Conservation (phyloP, 2,329 filamentous ascomycete species). For the Penicillium verrucosum region DNA sequence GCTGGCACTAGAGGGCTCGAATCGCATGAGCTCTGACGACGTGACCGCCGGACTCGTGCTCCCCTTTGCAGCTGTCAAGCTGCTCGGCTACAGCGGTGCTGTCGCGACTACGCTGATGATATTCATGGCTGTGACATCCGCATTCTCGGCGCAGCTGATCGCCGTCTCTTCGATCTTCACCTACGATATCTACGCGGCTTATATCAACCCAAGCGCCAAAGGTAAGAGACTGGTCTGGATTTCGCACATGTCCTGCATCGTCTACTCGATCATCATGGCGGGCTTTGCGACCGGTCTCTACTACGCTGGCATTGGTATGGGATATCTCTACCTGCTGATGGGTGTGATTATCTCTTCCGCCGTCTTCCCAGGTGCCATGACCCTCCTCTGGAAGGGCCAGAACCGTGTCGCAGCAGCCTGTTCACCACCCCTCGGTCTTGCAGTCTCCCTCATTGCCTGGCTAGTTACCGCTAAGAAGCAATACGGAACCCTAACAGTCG, state of each 20-base stretch:
- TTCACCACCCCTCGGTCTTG: slow-evolving; percentile 66
- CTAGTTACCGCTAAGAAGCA: slow-evolving; percentile 70
- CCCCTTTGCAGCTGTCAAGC: slow-evolving; percentile 77
- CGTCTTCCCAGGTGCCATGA: slow-evolving; percentile 76
- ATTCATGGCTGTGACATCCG: slow-evolving; percentile 87
- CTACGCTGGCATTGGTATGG: slow-evolving; percentile 77
- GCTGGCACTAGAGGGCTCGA: slow-evolving; percentile 72
- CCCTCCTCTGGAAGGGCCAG: slow-evolving; percentile 76
- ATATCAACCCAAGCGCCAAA: slow-evolving; percentile 73
- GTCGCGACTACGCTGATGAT: slow-evolving; percentile 74
- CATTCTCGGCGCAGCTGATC: slow-evolving; percentile 78
- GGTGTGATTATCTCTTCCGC: slow-evolving; percentile 84
- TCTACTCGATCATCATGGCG: slow-evolving; percentile 75
- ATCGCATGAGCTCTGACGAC: slow-evolving; percentile 69
- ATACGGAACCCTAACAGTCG: slow-evolving; percentile 66
- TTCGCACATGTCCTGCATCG: slow-evolving; percentile 68
- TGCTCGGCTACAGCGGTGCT: slow-evolving; percentile 79
- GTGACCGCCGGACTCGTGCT: slow-evolving; percentile 80
- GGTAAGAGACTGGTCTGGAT: slow-evolving; percentile 76
- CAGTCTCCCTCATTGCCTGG: slow-evolving; percentile 70
- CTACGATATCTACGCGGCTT: slow-evolving; percentile 84
- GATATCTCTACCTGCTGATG: slow-evolving; percentile 86
- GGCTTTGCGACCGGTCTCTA: slow-evolving; percentile 71
- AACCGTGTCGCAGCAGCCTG: slow-evolving; percentile 70
- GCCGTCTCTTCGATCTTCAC: slow-evolving; percentile 85